Base-by-base conservation (phyloP, 2,329 filamentous ascomycete genomes). In the Tolypocladium ophioglossoides region DNA sequence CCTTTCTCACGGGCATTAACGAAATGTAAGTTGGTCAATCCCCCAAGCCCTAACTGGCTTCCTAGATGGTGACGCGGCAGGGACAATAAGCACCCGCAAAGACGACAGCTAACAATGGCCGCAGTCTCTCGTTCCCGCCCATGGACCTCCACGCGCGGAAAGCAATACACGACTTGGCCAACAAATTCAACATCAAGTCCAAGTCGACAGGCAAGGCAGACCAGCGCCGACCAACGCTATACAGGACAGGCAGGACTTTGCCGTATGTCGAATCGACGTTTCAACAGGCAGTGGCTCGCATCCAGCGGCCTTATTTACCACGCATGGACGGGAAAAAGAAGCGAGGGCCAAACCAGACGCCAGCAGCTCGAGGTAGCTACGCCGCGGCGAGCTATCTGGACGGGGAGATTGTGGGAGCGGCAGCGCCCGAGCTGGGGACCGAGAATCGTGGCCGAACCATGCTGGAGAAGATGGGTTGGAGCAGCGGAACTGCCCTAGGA, bases 401-500 rank as follows among this genome's bases (percentile, higher is more conserved):
- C 63, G 94, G 94, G 20, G 91, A 97, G 60, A 75, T 95, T 32
- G 91, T 97, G 2, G 94, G 92, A 50, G 89, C 82, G 2, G 82
- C 84, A 50, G 91, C 92, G 2, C 88, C 91, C 12, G 91, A 96
- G 67, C 78, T 99, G 35, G 88, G 89, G 1, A 75, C 77, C 5
- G 87, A 87, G 52, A 97, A 96, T 67, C 89, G 83, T 60, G 94
- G 94, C 12, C 82, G 90, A 51, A 83, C 84, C 3, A 88, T 99
- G 83, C 72, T 99, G 59, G 90, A 95, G 72, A 97, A 94, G 72
- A 97, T 97, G 94, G 94, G 94, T 4, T 99, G 94, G 91, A 87
- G 82, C 57, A 86, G 79, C 52, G 94, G 94, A 6, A 95, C 86
- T 65, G 88, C 87, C 1, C 78, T 99, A 1, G 94, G 94, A 52